These are phyloP conservation scores for Pichia sorboxylosa DNA, from an alignment of 1,139 yeast genomes.

Conservation along the genomic window DNA sequence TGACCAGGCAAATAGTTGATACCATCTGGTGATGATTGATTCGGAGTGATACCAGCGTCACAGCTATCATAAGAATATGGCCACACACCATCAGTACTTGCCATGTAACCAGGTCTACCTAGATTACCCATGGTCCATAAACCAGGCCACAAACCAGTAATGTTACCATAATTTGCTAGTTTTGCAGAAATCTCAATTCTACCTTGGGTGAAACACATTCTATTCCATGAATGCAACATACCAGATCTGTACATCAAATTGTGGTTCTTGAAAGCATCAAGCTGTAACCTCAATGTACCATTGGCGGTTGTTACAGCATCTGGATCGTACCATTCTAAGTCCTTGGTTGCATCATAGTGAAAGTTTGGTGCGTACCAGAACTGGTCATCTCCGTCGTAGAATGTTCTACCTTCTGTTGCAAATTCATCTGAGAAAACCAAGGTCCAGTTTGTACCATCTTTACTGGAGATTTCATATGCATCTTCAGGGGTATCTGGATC, in stretches of 20 bases:
- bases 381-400: slow-evolving; percentile 53
- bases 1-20: slow-evolving; percentile 51
- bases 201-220: slow-evolving; percentile 50
- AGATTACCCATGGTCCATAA: slow-evolving; percentile 54
- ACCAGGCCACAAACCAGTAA: slow-evolving; percentile 56
- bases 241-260: slow-evolving; percentile 48
- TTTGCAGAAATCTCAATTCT: slow-evolving; percentile 38
- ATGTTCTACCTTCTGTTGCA: slow-evolving; percentile 49
- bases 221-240: slow-evolving; percentile 52
- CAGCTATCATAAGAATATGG: slow-evolving; percentile 49
- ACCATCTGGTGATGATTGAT: slow-evolving; percentile 53
- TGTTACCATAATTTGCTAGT: slow-evolving; percentile 43
- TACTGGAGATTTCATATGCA: slow-evolving; percentile 29
- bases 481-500: slow-evolving; percentile 47
- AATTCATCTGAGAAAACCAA: slow-evolving; percentile 51
- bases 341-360: slow-evolving; percentile 48
- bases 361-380: slow-evolving; percentile 48
- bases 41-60: slow-evolving; percentile 57
- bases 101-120: slow-evolving; percentile 52
- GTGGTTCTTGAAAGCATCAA: slow-evolving; percentile 50
- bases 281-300: slow-evolving; percentile 37
- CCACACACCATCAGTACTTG: slow-evolving; percentile 57
- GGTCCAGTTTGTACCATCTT: slow-evolving; percentile 37
- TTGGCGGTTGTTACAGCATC: slow-evolving; percentile 45
- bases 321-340: slow-evolving; percentile 59